Evolutionary conservation across 2,329 filamentous ascomycete genomes (phyloP), one percentile per base, ranked within the genome.

Genomic region (Colletotrichum truncatum): DNA sequence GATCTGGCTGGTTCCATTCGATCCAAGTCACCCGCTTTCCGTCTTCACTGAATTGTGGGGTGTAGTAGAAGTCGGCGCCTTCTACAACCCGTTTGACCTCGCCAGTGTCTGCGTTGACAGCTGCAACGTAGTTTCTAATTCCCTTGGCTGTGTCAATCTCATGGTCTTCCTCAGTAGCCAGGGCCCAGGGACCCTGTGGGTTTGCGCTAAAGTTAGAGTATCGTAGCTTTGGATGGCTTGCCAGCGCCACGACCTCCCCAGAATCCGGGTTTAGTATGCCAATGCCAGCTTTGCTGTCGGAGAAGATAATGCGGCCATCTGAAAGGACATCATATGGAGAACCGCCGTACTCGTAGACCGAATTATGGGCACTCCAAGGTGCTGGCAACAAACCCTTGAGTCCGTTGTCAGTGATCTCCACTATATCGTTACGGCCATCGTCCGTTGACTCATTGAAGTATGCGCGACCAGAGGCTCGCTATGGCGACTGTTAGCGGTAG

Each of bases 91-190:
- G 70, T 26, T 71, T 76, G 2, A 82, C 76, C 8, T 78, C 71
- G 1, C 79, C 81, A 74, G 84, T 76, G 48, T 76, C 69, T 1
- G 73, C 68, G 54, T 82, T 75, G 67, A 83, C 78, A 2, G 73
- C 78, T 1, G 80, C 80, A 10, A 82, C 68, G 43, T 77, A 77
- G 67, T 81, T 78, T 16, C 65, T 71, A n/a, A 81, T 73, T 6
- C 71, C 69, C 5, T 68, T 68, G 0, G 78, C 75, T 1, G 69
- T 73, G 3, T 78, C 70, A 9, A 76, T 67, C 2, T 71, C 71
- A 60, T 86, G 84, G 32, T 86, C 83, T 69, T 88, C 85, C 65
- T 85, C 75, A n/a, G 84, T 78, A 0, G 85, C 84, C 10, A 87
- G 68, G 3, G 86, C 78, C 81, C 81, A 84, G 0, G 73, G 67